phyloP scores from a whole-genome alignment of 345 rosid genomes.

The Firmiana major region DNA sequence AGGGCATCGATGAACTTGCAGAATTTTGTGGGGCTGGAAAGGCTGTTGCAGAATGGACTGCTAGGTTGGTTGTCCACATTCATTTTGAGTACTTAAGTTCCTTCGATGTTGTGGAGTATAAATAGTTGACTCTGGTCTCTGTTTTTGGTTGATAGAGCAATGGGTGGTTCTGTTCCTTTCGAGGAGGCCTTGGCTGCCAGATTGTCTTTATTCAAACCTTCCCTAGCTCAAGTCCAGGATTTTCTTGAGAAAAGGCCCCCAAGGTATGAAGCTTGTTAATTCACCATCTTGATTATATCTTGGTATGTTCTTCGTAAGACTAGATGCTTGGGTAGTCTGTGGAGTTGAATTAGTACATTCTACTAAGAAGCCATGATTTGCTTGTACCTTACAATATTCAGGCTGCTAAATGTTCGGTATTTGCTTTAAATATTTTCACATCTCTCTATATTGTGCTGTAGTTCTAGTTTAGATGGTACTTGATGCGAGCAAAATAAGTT shows the following conservation, averaged over 20 bases:
- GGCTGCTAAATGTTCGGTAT: not conserved
- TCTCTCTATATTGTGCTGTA: not conserved
- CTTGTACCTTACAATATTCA: not conserved
- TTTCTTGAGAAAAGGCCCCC: slow-evolving; percentile 77
- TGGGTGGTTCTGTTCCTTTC: slow-evolving; percentile 95
- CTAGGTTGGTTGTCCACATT: slow-evolving; percentile 47
- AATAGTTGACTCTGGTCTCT: not conserved
- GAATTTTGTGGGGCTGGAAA: slow-evolving; percentile 97
- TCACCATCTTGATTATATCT: not conserved
- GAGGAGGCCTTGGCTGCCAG: slow-evolving; percentile 94
- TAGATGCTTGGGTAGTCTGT: not conserved
- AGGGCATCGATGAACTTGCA: slow-evolving; percentile 96
- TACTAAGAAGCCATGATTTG: not conserved
- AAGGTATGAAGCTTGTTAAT: slow-evolving; percentile 34
- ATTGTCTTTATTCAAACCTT: slow-evolving; percentile 81
- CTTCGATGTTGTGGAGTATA: not conserved
- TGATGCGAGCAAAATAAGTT: not conserved
- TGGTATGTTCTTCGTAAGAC: not conserved
- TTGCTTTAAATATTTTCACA: not conserved
- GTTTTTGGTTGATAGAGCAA: slow-evolving; percentile 50
- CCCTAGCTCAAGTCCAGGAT: slow-evolving; percentile 66
- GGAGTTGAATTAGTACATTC: not conserved
- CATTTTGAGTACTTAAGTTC: slow-evolving; percentile 5
- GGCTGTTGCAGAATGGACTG: slow-evolving; percentile 97
- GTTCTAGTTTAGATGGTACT: not conserved